Conservation (phyloP, 805 yeast species). For the Crinitomyces ghanaensis region DNA sequence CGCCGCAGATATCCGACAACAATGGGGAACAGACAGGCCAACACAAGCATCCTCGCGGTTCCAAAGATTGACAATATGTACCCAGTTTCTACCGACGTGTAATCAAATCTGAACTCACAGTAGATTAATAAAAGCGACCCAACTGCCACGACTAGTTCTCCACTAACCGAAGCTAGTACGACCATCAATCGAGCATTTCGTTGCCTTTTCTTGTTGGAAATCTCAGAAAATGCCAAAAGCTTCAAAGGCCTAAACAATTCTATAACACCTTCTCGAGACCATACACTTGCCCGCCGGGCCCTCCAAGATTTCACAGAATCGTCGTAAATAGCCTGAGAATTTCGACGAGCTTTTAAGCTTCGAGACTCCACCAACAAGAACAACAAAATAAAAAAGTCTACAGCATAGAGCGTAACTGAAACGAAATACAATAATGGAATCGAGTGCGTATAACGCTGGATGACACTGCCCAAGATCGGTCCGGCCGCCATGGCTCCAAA, state of each 20-base stretch:
- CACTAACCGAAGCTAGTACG: slow-evolving; percentile 8
- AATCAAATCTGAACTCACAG: slow-evolving; percentile 20
- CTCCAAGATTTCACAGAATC: slow-evolving; percentile 1
- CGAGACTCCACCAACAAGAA: slow-evolving; percentile 14
- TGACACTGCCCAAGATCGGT: slow-evolving; percentile 17
- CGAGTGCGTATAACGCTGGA: slow-evolving; percentile 10
- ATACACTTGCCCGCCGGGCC: background rate
- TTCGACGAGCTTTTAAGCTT: slow-evolving; percentile 12
- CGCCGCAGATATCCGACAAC: slow-evolving; percentile 9
- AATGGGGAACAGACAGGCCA: slow-evolving; percentile 18
- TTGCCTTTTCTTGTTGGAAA: slow-evolving; percentile 7
- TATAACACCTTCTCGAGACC: too few relatives aligned
- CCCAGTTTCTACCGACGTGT: slow-evolving; percentile 25
- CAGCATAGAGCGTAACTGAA: slow-evolving; percentile 5
- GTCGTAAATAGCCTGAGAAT: slow-evolving; percentile 11
- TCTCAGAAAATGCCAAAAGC: slow-evolving; percentile 14
- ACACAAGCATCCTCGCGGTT: slow-evolving; percentile 16
- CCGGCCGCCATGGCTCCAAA: slow-evolving; percentile 22
- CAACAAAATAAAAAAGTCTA: slow-evolving; percentile 4
- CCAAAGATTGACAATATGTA: slow-evolving; percentile 22
- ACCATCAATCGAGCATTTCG: slow-evolving; percentile 15
- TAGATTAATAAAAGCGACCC: slow-evolving; percentile 19
- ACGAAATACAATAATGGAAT: slow-evolving; percentile 9
- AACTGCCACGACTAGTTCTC: slow-evolving; percentile 11
- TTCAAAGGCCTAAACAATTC: slow-evolving; percentile 18